Base-by-base conservation (phyloP, 331 rosid species). In the Malus hybrid region DNA sequence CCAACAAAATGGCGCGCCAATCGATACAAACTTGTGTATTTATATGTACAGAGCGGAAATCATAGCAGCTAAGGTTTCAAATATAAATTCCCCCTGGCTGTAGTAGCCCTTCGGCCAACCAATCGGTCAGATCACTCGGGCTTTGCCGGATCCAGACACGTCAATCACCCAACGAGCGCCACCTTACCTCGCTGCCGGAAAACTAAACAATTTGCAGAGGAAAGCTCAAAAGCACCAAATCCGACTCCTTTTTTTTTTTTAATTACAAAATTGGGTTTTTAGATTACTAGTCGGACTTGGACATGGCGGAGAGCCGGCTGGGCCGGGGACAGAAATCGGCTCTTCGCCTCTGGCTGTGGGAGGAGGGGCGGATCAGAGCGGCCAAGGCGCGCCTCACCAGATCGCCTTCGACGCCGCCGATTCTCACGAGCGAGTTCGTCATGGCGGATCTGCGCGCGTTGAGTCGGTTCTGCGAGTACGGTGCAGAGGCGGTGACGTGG, bases 341-440 rank as follows among this genome's bases (percentile, higher is more conserved):
- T 9, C 98, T 89, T 53, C 98, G 81, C 44, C 66, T 80, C 74
- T 88, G 98, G 39, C 88, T 88, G 68, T 90, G 98, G 52, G 98
- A 94, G 0, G 98, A 94, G 15, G 98, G 98, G 0, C 98, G 86
- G 78, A 94, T 94, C 80, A 94, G 74, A 13, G 98, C 88, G 3
- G 97, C 36, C 63, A 94, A 80, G 7, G 98, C 98, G 29, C 98
- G 87, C 65, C 72, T 88, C 57, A 94, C 90, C 34, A 90, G 77
- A 77, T 94, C 98, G 39, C 98, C 98, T 65, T 94, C 98, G 1
- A 94, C 98, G 55, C 97, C 96, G 6, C 98, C 92, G 66, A 94
- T 94, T 34, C 98, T 80, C 12, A 94, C 98, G 1, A 94, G 78
- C 30, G 98, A 94, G 83, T 94, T 94, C 62, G 98, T 94, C 98